Conservation (phyloP, 2,329 filamentous ascomycete species). For the Penicillium sp. region DNA sequence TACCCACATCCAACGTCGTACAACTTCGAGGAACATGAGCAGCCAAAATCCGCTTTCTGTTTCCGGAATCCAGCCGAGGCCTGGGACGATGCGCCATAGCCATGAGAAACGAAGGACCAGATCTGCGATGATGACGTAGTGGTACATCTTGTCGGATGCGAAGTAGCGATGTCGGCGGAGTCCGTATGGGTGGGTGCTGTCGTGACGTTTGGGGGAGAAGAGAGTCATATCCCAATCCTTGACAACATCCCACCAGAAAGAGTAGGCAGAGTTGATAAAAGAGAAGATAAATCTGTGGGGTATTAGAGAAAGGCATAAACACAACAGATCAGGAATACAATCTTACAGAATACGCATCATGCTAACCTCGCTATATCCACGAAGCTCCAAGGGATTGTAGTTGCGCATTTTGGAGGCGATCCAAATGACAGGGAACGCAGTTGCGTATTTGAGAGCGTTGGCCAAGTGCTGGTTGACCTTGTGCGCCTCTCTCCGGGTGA, state of each 20-base stretch:
- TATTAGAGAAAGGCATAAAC: not conserved
- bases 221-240: conserved; percentile 96
- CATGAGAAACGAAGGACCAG: conserved; percentile 83
- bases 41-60: conserved; percentile 86
- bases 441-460: conserved; percentile 94
- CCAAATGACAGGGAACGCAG: conserved; percentile 86
- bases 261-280: conserved; percentile 82
- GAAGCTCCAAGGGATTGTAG: conserved; percentile 52
- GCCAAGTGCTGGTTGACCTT: conserved; percentile 86
- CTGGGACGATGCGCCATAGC: conserved; percentile 81
- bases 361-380: conserved; percentile 54
- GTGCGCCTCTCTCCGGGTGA: conserved; percentile 49
- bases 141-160: conserved; percentile 72
- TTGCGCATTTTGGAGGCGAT: conserved; percentile 72
- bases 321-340: not conserved
- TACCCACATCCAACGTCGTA: conserved; percentile 92
- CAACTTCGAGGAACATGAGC: conserved; percentile 81
- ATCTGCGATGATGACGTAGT: conserved; percentile 75
- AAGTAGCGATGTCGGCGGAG: conserved; percentile 74
- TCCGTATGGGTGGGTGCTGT: conserved; percentile 70
- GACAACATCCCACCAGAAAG: conserved; percentile 97
- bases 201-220: conserved; percentile 63
- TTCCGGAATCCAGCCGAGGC: conserved; percentile 79
- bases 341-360: conserved; percentile 57
- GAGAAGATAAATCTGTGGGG: conserved; percentile 67